These are phyloP conservation scores for Eimeria praecox DNA, from an alignment of 169 alveolate genomes.

Conservation along the genomic window DNA sequence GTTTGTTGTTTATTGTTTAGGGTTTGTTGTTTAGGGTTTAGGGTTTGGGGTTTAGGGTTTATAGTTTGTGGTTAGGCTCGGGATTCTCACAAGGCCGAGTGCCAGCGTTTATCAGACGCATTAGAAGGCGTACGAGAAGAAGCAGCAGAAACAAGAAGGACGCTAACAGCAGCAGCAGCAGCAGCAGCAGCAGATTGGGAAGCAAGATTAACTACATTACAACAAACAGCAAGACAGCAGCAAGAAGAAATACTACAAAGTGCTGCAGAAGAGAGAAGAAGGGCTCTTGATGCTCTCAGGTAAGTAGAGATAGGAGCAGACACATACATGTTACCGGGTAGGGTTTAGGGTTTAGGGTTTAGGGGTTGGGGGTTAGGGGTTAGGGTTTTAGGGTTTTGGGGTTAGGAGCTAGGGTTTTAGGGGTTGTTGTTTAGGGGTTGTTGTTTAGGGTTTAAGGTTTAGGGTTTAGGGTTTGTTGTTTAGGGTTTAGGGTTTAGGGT, in stretches of 20 bases:
- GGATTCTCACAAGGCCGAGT: conserved; percentile 28
- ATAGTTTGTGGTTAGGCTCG: conserved; percentile 21
- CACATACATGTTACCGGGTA: too few relatives aligned
- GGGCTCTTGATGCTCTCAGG: conserved; percentile 33
- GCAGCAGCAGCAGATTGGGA: too few relatives aligned
- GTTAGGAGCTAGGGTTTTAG: too few relatives aligned
- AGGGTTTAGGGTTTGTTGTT: too few relatives aligned
- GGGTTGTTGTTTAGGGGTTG: too few relatives aligned
- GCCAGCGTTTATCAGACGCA: conserved; percentile 37
- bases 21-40: background rate
- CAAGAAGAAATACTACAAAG: background rate
- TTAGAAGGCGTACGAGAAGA: conserved; percentile 25
- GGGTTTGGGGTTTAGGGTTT: background rate
- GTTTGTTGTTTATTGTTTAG: too few relatives aligned
- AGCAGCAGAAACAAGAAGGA: conserved; percentile 22
- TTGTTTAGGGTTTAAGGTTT: too few relatives aligned
- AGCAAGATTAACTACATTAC: background rate
- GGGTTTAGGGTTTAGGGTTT: background rate
- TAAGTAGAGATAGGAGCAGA: too few relatives aligned
- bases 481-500: too few relatives aligned
- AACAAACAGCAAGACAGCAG: conserved; percentile 18
- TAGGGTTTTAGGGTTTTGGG: too few relatives aligned
- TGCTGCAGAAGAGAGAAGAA: conserved; percentile 31
- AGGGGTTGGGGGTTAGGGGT: too few relatives aligned
- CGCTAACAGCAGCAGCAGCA: conserved; percentile 37